Conservation (phyloP, 805 yeast genomes). For the Candida qinlingensis region DNA sequence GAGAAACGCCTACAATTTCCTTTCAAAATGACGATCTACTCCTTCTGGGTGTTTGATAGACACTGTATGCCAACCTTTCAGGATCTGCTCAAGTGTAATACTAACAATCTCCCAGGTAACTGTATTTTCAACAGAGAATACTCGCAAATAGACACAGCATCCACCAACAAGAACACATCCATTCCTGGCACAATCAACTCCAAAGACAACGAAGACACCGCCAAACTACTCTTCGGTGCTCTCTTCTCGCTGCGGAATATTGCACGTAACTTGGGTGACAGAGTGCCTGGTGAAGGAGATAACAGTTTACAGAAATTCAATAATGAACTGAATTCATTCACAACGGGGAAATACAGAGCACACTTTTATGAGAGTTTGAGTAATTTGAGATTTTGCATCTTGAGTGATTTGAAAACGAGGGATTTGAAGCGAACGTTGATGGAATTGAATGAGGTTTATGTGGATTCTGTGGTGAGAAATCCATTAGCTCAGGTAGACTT, state of each 20-base stretch:
- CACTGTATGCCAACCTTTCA: constrained; percentile 53
- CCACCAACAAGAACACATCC: constrained; percentile 5
- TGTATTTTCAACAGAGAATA: constrained; percentile 82
- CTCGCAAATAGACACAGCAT: constrained; percentile 29
- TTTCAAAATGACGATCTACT: constrained; percentile 58
- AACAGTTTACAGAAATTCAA: constrained; percentile 15
- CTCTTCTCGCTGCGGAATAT: constrained; percentile 75
- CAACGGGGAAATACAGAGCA: constrained; percentile 73
- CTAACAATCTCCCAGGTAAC: constrained; percentile 34
- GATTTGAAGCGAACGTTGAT: constrained; percentile 50
- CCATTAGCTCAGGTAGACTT: constrained; percentile 57
- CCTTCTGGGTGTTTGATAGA: constrained; percentile 87
- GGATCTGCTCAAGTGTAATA: background rate
- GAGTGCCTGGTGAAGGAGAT: constrained; percentile 23
- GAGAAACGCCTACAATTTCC: background rate
- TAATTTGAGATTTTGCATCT: constrained; percentile 67
- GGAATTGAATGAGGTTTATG: constrained; percentile 50
- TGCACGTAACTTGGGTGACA: constrained; percentile 46
- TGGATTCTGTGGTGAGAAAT: constrained; percentile 58
- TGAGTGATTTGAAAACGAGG: constrained; percentile 60
- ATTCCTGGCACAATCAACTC: constrained; percentile 38
- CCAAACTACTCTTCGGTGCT: constrained; percentile 82
- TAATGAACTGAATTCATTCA: constrained; percentile 40
- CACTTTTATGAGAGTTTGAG: constrained; percentile 79
- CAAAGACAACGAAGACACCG: constrained; percentile 59